Conservation (phyloP, 768 basidiomycete genomes). For the Boletales sp. region DNA sequence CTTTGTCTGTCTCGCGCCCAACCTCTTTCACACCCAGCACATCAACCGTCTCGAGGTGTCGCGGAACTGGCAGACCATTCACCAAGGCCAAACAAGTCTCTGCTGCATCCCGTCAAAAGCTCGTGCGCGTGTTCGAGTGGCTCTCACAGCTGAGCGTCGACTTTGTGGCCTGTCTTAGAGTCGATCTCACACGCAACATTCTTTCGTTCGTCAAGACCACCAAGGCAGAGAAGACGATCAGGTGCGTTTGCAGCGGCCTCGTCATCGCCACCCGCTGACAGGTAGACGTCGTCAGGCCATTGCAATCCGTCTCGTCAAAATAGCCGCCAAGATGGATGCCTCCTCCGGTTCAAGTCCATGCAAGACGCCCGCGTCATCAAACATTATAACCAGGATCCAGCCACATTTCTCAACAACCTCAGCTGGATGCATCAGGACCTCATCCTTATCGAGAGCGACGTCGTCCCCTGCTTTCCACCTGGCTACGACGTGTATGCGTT, state of each 20-base stretch:
- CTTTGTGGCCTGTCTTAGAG: slow-evolving; percentile 85
- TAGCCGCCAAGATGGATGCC: slow-evolving; percentile 87
- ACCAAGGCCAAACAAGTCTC: slow-evolving; percentile 87
- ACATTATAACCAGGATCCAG: slow-evolving; percentile 68
- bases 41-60: slow-evolving; percentile 91
- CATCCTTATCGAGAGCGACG: slow-evolving; percentile 83
- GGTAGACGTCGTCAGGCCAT: slow-evolving; percentile 63
- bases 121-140: slow-evolving; percentile 80
- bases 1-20: slow-evolving; percentile 79
- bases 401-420: slow-evolving; percentile 71
- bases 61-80: slow-evolving; percentile 91
- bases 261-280: not conserved
- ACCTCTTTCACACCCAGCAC: slow-evolving; percentile 87
- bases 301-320: slow-evolving; percentile 90
- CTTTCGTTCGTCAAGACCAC: slow-evolving; percentile 81
- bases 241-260: slow-evolving; percentile 38
- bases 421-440: slow-evolving; percentile 95
- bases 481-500: slow-evolving; percentile 87
- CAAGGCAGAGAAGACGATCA: slow-evolving; percentile 91
- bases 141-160: slow-evolving; percentile 73
- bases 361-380: slow-evolving; percentile 92
- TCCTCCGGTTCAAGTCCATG: slow-evolving; percentile 90
- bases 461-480: slow-evolving; percentile 86
- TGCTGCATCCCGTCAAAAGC: slow-evolving; percentile 58
- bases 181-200: slow-evolving; percentile 71